phyloP scores from a whole-genome alignment of 75 land plant genomes.

The Cupressus sempervirens region DNA sequence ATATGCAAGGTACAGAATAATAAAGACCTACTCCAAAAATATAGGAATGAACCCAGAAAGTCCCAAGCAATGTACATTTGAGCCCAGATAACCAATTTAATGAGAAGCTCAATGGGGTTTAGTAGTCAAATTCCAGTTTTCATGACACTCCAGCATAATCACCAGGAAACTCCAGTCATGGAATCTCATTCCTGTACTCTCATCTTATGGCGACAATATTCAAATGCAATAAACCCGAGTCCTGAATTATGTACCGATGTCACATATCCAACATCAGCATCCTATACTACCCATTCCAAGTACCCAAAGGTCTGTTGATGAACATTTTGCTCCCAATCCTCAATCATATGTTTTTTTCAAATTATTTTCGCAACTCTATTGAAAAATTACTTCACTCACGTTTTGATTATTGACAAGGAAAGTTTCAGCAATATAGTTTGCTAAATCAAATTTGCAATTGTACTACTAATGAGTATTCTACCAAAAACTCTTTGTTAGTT shows the following conservation, averaged over 20 bases:
- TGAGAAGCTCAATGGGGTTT: too few species aligned
- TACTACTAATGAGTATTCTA: background rate
- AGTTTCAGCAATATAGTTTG: background rate
- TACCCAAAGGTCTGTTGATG: background rate
- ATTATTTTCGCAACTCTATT: background rate
- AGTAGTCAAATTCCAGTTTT: too few species aligned
- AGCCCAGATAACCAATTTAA: too few species aligned
- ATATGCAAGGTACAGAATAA: background rate
- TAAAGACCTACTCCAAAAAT: background rate
- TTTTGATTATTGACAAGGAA: background rate
- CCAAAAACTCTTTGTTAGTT: background rate
- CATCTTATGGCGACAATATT: background rate
- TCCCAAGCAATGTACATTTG: too few species aligned
- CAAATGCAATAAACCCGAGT: background rate
- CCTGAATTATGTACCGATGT: background rate
- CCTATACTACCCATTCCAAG: background rate
- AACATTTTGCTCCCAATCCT: background rate
- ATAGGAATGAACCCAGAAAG: too few species aligned
- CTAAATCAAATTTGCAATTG: background rate
- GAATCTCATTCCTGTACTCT: too few species aligned
- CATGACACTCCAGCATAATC: too few species aligned
- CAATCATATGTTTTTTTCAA: background rate
- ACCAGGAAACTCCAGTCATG: too few species aligned
- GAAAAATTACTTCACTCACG: background rate
- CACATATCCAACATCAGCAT: background rate